These are phyloP conservation scores for Santalum album DNA, from an alignment of 164 flowering plant genomes.

Conservation along the genomic window DNA sequence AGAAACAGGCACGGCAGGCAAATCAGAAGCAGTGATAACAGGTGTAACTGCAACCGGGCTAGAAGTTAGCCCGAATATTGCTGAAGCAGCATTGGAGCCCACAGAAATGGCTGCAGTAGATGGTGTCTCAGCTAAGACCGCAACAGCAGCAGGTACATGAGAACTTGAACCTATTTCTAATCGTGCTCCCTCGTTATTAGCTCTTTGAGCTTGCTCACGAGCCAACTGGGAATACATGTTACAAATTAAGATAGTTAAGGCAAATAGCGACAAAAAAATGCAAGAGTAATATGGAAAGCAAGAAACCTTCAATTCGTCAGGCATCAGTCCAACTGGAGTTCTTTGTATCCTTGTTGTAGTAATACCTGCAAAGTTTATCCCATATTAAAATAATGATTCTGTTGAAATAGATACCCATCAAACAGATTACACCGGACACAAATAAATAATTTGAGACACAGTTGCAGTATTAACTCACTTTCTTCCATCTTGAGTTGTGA, in stretches of 20 bases:
- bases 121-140: constrained; percentile 24
- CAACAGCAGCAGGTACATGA: constrained; percentile 17
- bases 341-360: constrained; percentile 77
- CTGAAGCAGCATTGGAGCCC: constrained; percentile 18
- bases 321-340: constrained; percentile 89
- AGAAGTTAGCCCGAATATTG: constrained; percentile 26
- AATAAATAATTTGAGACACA: neutral
- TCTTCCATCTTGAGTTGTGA: constrained; percentile 75
- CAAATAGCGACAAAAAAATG: neutral
- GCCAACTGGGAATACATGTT: constrained; percentile 55
- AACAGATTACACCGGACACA: neutral
- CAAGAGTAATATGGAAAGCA: neutral
- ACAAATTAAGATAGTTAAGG: constrained; percentile 4
- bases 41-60: constrained; percentile 62
- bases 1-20: constrained; percentile 29
- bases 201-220: constrained; percentile 73
- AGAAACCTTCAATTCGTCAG: constrained; percentile 76
- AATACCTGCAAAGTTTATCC: constrained; percentile 49
- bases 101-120: constrained; percentile 11
- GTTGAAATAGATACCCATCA: neutral
- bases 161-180: constrained; percentile 20
- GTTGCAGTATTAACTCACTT: constrained; percentile 49
- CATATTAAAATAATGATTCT: neutral
- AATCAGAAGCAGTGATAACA: constrained; percentile 26
- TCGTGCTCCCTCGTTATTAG: constrained; percentile 28